A percentile compares a stretch with the other conserved stretches of the same genome.
Conservation (phyloP, 2,329 filamentous ascomycete species). For the Thielaviopsis euricoi region DNA sequence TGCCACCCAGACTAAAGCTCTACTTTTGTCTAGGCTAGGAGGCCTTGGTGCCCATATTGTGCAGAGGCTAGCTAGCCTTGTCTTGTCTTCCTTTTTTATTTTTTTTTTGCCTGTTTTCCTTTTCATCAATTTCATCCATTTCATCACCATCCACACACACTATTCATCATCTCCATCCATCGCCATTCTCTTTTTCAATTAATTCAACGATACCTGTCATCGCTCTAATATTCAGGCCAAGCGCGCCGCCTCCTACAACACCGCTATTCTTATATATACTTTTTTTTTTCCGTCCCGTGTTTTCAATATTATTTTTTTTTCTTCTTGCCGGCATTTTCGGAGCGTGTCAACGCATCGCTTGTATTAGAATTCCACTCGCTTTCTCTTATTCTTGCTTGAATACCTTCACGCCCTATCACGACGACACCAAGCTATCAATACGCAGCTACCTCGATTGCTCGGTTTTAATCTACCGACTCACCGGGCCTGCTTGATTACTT, state of each 20-base stretch:
- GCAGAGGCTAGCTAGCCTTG: neutral
- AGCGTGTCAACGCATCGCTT: neutral
- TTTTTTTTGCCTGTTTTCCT: neutral
- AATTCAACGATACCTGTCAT: neutral
- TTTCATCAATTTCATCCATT: conserved; percentile 1
- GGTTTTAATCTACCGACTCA: neutral
- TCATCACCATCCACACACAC: neutral
- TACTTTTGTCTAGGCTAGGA: too few species aligned
- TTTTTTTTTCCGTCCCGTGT: neutral
- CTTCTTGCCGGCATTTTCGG: neutral
- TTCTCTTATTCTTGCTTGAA: neutral
- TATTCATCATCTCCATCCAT: neutral
- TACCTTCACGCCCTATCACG: neutral
- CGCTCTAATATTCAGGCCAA: neutral
- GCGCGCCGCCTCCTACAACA: neutral
- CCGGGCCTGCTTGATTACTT: neutral
- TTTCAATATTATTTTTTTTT: neutral
- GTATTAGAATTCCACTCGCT: neutral
- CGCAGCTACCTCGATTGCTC: neutral
- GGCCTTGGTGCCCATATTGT: neutral
- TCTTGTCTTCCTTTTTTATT: neutral
- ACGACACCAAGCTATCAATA: neutral
- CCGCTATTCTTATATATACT: neutral
- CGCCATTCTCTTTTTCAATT: neutral
- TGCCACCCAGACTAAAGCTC: neutral